Evolutionary conservation across 352 stramenopile genomes (phyloP).

Genomic region (Pythium aquatile): DNA sequence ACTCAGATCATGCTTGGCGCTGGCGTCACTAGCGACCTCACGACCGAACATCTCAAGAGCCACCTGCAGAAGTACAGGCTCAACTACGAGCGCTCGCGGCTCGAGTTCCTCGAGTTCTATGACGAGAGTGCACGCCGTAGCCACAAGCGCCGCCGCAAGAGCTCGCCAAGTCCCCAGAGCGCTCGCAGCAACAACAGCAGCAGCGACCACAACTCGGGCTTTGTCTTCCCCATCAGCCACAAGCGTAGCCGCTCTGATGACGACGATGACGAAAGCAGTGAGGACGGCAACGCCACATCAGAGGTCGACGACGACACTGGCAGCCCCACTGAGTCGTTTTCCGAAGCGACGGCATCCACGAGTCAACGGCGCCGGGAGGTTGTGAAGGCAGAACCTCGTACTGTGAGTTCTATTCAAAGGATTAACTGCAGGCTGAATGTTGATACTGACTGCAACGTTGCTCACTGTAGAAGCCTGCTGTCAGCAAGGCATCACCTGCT

Average conservation of each 20-base stretch:
- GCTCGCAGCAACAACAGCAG: slow-evolving; percentile 1
- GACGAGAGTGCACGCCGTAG: slow-evolving; percentile 73
- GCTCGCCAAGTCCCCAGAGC: background rate
- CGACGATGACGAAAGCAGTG: background rate
- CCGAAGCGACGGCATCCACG: background rate
- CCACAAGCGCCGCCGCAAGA: slow-evolving; percentile 49
- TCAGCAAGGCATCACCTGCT: background rate
- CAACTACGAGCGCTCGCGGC: slow-evolving; percentile 82
- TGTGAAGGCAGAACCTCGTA: slow-evolving; percentile 7
- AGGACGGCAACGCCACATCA: background rate
- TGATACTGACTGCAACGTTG: background rate
- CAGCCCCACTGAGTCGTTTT: slow-evolving; percentile 5
- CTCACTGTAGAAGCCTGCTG: background rate
- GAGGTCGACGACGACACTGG: slow-evolving; percentile 4
- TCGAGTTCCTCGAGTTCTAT: slow-evolving; percentile 86
- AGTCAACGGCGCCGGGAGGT: background rate
- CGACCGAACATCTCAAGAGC: slow-evolving; percentile 86
- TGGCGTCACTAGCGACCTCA: slow-evolving; percentile 57
- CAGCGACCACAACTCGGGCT: slow-evolving; percentile 18
- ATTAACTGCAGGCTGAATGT: background rate
- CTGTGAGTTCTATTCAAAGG: background rate
- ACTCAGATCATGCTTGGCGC: slow-evolving; percentile 55
- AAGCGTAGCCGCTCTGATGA: slow-evolving; percentile 3
- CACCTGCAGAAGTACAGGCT: slow-evolving; percentile 89
- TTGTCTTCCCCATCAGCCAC: slow-evolving; percentile 27